A percentile compares a stretch with the other conserved stretches of the same genome.
phyloP scores from a whole-genome alignment of 2,329 filamentous ascomycete species.

The Verticillium tricorpus region DNA sequence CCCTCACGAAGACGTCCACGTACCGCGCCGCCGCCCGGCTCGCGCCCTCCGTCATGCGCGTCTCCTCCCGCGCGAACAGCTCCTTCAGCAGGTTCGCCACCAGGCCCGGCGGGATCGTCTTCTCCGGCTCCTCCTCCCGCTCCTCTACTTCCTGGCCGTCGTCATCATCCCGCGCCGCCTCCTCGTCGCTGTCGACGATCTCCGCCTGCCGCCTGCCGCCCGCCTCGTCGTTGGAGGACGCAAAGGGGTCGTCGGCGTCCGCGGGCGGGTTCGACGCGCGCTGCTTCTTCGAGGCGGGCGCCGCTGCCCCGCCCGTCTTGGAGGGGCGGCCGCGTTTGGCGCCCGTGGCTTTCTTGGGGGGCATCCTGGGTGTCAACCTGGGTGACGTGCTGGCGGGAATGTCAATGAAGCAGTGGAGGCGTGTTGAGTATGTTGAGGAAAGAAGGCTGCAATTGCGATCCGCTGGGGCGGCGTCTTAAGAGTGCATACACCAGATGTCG shows the following conservation, averaged over 20 bases:
- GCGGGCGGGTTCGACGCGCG: conserved; percentile 10
- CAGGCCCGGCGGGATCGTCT: conserved; percentile 66
- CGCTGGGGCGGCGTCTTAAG: no score
- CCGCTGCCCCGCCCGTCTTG: conserved; percentile 7
- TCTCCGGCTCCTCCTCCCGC: conserved; percentile 31
- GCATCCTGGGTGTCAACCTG: conserved; percentile 27
- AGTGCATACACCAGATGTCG: no score
- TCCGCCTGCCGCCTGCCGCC: conserved; percentile 1
- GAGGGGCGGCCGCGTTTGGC: conserved; percentile 29
- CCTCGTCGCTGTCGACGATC: conserved; percentile 23
- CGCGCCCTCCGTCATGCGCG: conserved; percentile 71
- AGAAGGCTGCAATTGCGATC: no score
- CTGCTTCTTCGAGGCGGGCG: conserved; percentile 14
- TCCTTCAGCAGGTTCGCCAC: conserved; percentile 74
- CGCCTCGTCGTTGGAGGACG: conserved; percentile 26
- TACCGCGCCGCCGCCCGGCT: conserved; percentile 77
- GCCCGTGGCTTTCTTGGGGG: conserved; percentile 33
- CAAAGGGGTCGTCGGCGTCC: conserved; percentile 22
- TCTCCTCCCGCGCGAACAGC: conserved; percentile 68
- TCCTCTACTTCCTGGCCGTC: conserved; percentile 15
- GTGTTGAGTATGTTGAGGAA: no score
- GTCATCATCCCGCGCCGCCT: conserved; percentile 3
- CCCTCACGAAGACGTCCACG: conserved; percentile 84
- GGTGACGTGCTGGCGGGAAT: background rate
- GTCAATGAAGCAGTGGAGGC: background rate